Evolutionary conservation across 352 stramenopile genomes (phyloP), one percentile per base, ranked within the genome.

Genomic region (Globisporangium perplexum): DNA sequence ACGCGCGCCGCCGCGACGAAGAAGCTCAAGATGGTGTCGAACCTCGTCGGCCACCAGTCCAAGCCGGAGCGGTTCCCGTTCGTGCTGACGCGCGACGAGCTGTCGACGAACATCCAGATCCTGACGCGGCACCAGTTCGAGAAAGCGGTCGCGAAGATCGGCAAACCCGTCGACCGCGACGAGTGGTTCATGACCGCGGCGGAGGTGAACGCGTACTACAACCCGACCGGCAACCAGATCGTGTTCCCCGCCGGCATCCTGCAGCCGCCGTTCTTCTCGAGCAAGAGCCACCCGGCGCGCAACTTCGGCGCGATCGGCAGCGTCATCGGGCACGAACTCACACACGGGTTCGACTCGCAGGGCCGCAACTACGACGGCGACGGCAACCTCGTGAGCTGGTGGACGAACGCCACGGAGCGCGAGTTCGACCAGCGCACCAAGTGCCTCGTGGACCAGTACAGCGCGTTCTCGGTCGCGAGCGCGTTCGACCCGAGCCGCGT

Each of bases 221-320:
- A 74, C 50, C 59, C 69, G 10, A 67, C 68, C 11, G 68, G 62
- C 7, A 94, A 94, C 62, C 89, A 98, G 63, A 98, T 98, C 57
- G 92, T 98, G 8, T 98, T 98, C 62, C 95, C 95, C 4, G 95
- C 95, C 4, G 95, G 91, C 1, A 98, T 98, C 54, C 59, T 98
- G 15, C 93, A 98, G 64, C 75, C 91, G 46, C 95, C 95, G 7
- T 98, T 98, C 53, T 98, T 98, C 55, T 68, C 90, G 43, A 73
- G 72, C 22, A 66, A 77, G 28, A 68, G 67, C 0, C 88, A 97
- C 39, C 71, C 90, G 33, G 86, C 90, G 11, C 86, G 93, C 3
- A 98, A 98, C 56, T 98, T 95, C 62, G 95, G 95, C 15, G 82
- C 77, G 2, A 98, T 98, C 58, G 92, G 93, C 17, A 88, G 79